phyloP scores from a whole-genome alignment of 192 early-diverging fungal genomes.

The Linnemannia hyalina region DNA sequence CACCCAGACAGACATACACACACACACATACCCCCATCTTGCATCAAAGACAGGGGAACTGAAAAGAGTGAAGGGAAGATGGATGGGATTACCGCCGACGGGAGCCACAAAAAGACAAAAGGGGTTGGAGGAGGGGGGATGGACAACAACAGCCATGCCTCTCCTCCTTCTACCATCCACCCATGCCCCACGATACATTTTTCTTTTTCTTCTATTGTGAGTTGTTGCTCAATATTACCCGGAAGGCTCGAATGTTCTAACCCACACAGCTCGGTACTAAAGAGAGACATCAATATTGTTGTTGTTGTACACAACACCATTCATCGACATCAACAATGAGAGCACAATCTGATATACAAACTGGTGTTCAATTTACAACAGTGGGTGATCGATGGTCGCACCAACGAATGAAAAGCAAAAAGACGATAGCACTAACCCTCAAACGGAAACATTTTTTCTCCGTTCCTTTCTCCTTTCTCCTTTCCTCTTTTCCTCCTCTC shows the following conservation, averaged over 20 bases:
- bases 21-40: not conserved
- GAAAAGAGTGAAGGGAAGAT: not conserved
- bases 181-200: not conserved
- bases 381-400: not conserved
- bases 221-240: not conserved
- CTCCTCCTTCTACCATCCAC: not conserved
- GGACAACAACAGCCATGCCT: not conserved
- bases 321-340: not conserved
- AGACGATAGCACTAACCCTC: not conserved
- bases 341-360: not conserved
- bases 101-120: not conserved
- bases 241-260: not conserved
- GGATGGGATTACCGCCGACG: not conserved
- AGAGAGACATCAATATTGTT: slow-evolving; percentile 3
- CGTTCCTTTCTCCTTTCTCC: not conserved
- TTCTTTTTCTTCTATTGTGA: not conserved
- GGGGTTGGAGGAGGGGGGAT: too few species aligned
- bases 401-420: not conserved
- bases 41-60: not conserved
- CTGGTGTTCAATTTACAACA: not conserved
- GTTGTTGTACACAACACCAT: not conserved
- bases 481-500: not conserved
- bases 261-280: not conserved
- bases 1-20: not conserved
- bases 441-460: not conserved